Percentiles rank a stretch among this genome's conserved stretches.
Evolutionary conservation across 176 grass and related monocot species (phyloP).

Genomic region (Eleusine indica): DNA sequence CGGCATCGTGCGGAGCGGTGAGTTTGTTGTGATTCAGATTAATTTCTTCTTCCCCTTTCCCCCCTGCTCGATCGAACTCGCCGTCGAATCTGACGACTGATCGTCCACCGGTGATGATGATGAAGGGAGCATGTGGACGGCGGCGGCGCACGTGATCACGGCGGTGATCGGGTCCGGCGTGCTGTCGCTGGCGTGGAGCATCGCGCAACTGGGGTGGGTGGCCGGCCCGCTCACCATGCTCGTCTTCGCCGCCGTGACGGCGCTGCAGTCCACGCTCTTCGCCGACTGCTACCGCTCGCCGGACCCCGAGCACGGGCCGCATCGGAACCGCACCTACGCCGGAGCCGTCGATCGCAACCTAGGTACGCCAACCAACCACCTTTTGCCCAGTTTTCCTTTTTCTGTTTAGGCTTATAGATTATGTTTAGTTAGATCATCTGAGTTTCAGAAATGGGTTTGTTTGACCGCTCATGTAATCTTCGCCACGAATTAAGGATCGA

Average conservation of each 20-base stretch:
- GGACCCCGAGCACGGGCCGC: constrained; percentile 71
- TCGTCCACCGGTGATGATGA: too few species aligned
- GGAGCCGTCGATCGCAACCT: constrained; percentile 79
- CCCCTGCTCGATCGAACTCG: neutral
- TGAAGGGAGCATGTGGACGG: constrained; percentile 82
- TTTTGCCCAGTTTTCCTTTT: neutral
- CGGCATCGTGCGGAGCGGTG: constrained; percentile 41
- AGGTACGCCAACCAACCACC: constrained; percentile 37
- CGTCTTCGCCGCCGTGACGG: constrained; percentile 81
- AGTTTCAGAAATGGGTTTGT: neutral
- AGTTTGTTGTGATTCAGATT: constrained; percentile 1
- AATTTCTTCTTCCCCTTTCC: too few species aligned
- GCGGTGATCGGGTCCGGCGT: constrained; percentile 94
- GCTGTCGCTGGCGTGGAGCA: constrained; percentile 91
- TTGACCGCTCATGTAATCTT: neutral
- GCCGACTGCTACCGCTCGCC: constrained; percentile 94
- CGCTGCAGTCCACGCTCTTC: constrained; percentile 77
- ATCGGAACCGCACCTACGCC: constrained; percentile 91
- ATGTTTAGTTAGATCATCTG: neutral
- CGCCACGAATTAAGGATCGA: constrained; percentile 4
- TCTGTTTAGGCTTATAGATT: neutral
- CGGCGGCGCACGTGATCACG: constrained; percentile 89
- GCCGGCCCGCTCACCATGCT: constrained; percentile 79
- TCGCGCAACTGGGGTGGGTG: constrained; percentile 94
- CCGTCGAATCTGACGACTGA: neutral